These are phyloP conservation scores for Dryas drummondii DNA, from an alignment of 306 rosid species.

Conservation along the genomic window DNA sequence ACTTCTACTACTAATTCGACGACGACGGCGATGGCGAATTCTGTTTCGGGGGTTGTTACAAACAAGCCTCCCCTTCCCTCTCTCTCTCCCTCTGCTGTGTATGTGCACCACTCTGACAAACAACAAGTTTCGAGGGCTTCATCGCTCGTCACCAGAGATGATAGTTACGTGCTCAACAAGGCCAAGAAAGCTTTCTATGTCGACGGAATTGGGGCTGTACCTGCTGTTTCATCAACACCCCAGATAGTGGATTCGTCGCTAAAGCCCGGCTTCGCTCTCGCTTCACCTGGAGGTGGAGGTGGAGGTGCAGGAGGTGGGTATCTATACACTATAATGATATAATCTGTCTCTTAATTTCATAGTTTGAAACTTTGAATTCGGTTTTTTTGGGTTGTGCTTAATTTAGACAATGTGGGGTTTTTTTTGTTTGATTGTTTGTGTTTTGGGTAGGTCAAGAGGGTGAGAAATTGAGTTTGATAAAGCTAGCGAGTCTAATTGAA, in stretches of 20 bases:
- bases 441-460: constrained; percentile 58
- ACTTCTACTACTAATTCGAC: constrained; percentile 27
- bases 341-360: background rate
- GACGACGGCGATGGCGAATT: constrained; percentile 26
- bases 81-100: constrained; percentile 32
- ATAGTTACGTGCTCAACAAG: constrained; percentile 57
- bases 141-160: constrained; percentile 59
- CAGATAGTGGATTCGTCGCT: constrained; percentile 62
- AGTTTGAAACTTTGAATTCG: background rate
- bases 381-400: background rate
- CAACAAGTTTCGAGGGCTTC: constrained; percentile 33
- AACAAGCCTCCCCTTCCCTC: constrained; percentile 5
- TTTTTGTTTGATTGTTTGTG: background rate
- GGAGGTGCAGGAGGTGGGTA: constrained; percentile 2
- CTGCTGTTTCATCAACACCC: constrained; percentile 44
- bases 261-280: constrained; percentile 28
- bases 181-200: constrained; percentile 42
- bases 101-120: constrained; percentile 33
- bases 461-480: constrained; percentile 74
- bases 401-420: constrained; percentile 8
- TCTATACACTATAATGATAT: background rate
- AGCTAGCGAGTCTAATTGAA: constrained; percentile 77
- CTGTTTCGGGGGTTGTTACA: constrained; percentile 19
- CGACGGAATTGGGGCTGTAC: constrained; percentile 51
- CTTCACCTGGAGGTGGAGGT: constrained; percentile 8